A percentile compares a stretch with the other conserved stretches of the same genome.
phyloP scores from a whole-genome alignment of 2,329 filamentous ascomycete species.

The Emmonsiellopsis sp. region DNA sequence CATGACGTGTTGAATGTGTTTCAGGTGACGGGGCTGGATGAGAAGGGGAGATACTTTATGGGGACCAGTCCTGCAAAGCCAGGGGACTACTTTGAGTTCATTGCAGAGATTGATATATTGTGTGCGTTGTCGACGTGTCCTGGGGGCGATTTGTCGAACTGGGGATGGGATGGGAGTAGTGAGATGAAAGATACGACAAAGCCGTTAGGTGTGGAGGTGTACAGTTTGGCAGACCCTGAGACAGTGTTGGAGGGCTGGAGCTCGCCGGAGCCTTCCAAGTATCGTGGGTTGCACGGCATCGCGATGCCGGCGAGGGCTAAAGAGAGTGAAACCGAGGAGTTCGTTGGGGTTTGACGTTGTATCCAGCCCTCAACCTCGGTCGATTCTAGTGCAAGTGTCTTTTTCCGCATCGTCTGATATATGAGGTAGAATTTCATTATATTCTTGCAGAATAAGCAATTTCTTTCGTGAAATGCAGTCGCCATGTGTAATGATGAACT shows the following conservation, averaged over 20 bases:
- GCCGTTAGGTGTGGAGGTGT: constrained; percentile 66
- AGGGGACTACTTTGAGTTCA: constrained; percentile 58
- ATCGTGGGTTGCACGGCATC: constrained; percentile 59
- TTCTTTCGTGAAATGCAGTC: no score
- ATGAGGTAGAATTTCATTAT: no score
- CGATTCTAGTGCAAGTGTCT: no score
- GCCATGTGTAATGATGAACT: no score
- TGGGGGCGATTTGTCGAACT: constrained; percentile 70
- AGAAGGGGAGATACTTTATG: constrained; percentile 67
- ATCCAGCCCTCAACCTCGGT: background rate
- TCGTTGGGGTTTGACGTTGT: background rate
- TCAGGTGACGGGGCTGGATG: constrained; percentile 70
- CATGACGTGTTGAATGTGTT: constrained; percentile 84
- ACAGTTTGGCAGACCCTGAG: constrained; percentile 45
- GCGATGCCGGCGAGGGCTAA: constrained; percentile 32
- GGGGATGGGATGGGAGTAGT: constrained; percentile 60
- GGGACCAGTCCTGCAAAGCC: constrained; percentile 37
- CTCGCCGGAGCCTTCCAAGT: constrained; percentile 49
- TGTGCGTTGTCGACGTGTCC: constrained; percentile 61
- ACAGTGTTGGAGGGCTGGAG: constrained; percentile 53
- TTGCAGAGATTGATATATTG: constrained; percentile 68
- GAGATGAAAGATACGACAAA: constrained; percentile 61
- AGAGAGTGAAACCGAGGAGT: background rate
- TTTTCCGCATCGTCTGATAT: no score
- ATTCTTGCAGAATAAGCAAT: no score